Percentiles rank a stretch among this genome's conserved stretches.
Conservation (phyloP, 352 stramenopile species). For the Globisporangium mamillatum region DNA sequence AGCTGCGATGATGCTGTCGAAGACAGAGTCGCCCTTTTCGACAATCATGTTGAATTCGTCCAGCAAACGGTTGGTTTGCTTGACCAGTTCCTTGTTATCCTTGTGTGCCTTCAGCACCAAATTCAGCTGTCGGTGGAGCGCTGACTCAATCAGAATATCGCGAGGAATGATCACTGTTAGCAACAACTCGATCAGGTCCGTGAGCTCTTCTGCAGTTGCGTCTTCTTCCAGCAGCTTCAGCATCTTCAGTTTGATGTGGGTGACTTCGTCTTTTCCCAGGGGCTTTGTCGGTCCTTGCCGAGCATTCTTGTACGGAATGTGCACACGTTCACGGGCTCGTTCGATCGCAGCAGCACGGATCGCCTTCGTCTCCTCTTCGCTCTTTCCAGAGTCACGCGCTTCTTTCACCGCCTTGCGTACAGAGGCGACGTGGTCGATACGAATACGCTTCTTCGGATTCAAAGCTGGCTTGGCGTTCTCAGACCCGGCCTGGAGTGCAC, state of each 20-base stretch:
- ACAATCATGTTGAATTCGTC: conserved; percentile 81
- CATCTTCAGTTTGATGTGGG: conserved; percentile 84
- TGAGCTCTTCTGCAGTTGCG: conserved; percentile 69
- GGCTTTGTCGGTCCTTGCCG: conserved; percentile 70
- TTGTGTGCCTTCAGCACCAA: conserved; percentile 77
- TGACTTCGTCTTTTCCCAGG: conserved; percentile 78
- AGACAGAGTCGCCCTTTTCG: conserved; percentile 34
- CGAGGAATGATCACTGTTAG: conserved; percentile 75
- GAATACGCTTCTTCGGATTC: conserved; percentile 77
- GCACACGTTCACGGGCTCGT: conserved; percentile 65
- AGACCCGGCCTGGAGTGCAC: conserved; percentile 14
- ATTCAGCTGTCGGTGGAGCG: conserved; percentile 70
- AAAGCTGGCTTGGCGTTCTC: conserved; percentile 19
- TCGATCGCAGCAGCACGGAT: conserved; percentile 74
- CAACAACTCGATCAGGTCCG: conserved; percentile 79
- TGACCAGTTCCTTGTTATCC: conserved; percentile 85
- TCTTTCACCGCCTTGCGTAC: conserved; percentile 80
- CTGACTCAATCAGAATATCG: conserved; percentile 73
- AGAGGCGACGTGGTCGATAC: conserved; percentile 84
- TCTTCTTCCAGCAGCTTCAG: conserved; percentile 83
- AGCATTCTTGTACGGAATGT: conserved; percentile 79
- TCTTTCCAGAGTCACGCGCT: conserved; percentile 68
- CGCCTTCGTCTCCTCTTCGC: conserved; percentile 73
- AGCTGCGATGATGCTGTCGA: conserved; percentile 10
- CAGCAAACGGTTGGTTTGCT: conserved; percentile 74